phyloP scores from a whole-genome alignment of 1,139 yeast genomes.

The Waltiozyma sp. region DNA sequence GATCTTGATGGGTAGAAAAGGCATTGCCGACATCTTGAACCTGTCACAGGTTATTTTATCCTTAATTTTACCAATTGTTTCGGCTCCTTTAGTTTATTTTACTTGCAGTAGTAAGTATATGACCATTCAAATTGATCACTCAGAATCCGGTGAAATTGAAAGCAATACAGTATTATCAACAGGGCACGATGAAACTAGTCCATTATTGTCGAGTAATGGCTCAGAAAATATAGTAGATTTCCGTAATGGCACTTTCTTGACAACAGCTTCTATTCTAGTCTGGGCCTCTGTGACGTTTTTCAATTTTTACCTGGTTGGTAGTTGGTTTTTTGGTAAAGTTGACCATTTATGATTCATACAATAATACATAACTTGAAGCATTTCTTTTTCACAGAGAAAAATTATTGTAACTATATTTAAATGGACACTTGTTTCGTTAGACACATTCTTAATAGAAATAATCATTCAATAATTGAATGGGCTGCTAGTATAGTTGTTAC shows the following conservation, averaged over 20 bases:
- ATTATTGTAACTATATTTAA: too few relatives aligned
- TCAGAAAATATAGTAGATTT: constrained; percentile 31
- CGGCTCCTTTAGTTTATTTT: constrained; percentile 82
- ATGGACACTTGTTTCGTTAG: too few relatives aligned
- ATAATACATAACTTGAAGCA: too few relatives aligned
- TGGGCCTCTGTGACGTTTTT: constrained; percentile 66
- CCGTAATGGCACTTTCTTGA: constrained; percentile 54
- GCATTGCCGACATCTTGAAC: constrained; percentile 70
- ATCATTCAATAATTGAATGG: too few relatives aligned
- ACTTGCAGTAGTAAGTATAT: constrained; percentile 66
- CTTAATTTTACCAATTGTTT: constrained; percentile 73
- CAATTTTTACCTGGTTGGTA: constrained; percentile 59
- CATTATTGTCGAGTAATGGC: constrained; percentile 2
- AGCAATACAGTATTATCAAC: constrained; percentile 1
- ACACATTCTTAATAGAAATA: too few relatives aligned
- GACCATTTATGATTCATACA: constrained; percentile 31
- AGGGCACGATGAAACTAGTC: neutral
- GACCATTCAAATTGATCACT: constrained; percentile 42
- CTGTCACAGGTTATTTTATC: constrained; percentile 84
- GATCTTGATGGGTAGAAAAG: constrained; percentile 68
- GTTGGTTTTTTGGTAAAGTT: constrained; percentile 64
- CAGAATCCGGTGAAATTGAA: constrained; percentile 7
- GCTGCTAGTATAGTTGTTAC: too few relatives aligned
- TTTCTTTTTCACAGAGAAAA: too few relatives aligned
- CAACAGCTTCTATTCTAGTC: constrained; percentile 29